Percentiles rank a stretch among this genome's conserved stretches.
phyloP scores from a whole-genome alignment of 805 yeast species.

The Candida ovalis region DNA sequence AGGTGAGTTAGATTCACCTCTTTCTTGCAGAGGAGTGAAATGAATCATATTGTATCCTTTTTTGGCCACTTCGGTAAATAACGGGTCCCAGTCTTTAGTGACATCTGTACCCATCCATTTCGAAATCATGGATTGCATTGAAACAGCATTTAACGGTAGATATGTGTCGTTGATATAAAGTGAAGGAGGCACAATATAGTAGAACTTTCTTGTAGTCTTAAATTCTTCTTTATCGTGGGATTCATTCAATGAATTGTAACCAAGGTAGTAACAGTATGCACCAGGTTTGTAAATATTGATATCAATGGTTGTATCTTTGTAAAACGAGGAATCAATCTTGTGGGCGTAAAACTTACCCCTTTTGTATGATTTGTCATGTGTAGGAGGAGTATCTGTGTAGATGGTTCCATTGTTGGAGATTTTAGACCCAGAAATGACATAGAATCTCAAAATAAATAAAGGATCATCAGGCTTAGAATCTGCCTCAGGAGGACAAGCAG shows the following conservation, averaged over 20 bases:
- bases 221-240: conserved; percentile 25
- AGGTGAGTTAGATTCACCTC: conserved; percentile 92
- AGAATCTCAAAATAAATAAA: conserved; percentile 50
- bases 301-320: conserved; percentile 56
- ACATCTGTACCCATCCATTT: conserved; percentile 80
- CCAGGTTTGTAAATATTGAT: conserved; percentile 72
- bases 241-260: conserved; percentile 41
- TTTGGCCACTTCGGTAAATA: conserved; percentile 55
- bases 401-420: conserved; percentile 68
- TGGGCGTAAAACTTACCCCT: conserved; percentile 53
- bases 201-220: conserved; percentile 54
- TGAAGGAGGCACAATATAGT: conserved; percentile 79
- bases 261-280: conserved; percentile 67
- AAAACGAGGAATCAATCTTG: conserved; percentile 54
- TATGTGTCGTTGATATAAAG: conserved; percentile 52
- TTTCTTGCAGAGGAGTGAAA: conserved; percentile 86
- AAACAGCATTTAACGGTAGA: conserved; percentile 72
- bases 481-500: conserved; percentile 38
- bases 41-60: conserved; percentile 96
- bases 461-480: conserved; percentile 32
- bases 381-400: conserved; percentile 68
- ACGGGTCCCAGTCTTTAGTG: conserved; percentile 55
- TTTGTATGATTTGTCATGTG: conserved; percentile 40
- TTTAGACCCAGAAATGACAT: conserved; percentile 70
- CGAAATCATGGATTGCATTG: conserved; percentile 80